These are phyloP conservation scores for Scopulariopsis brevicaulis DNA, from an alignment of 2,329 filamentous ascomycete genomes.

Conservation along the genomic window DNA sequence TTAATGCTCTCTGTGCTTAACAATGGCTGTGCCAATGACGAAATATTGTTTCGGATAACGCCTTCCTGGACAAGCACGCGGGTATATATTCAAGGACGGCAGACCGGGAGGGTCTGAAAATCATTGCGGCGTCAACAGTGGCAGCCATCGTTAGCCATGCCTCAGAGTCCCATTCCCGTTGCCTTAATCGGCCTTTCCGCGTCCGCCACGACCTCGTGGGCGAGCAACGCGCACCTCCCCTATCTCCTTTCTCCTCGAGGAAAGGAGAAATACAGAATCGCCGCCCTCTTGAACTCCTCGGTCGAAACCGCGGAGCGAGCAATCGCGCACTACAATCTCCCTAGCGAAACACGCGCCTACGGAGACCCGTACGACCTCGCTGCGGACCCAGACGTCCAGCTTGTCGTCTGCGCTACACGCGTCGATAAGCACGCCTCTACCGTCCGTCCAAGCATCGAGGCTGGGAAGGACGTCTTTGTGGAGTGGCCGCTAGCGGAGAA, in stretches of 20 bases:
- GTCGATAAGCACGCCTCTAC: slow-evolving; percentile 39
- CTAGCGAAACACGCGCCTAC: slow-evolving; percentile 30
- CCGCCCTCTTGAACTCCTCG: slow-evolving; percentile 40
- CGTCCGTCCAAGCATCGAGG: slow-evolving; percentile 31
- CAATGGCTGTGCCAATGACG: too few species aligned
- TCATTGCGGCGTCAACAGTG: too few species aligned
- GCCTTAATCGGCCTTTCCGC: slow-evolving; percentile 48
- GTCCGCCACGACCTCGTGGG: slow-evolving; percentile 40
- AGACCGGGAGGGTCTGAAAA: too few species aligned
- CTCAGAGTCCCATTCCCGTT: slow-evolving; percentile 30
- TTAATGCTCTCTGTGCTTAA: too few species aligned
- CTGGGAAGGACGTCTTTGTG: slow-evolving; percentile 40
- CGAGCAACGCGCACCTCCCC: slow-evolving; percentile 15
- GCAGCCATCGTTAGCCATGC: neutral
- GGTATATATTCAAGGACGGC: neutral
- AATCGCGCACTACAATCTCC: slow-evolving; percentile 28
- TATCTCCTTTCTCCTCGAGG: slow-evolving; percentile 32
- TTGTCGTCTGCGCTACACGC: slow-evolving; percentile 42
- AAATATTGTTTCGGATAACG: too few species aligned
- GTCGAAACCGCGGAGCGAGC: slow-evolving; percentile 28
- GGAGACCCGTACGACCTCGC: slow-evolving; percentile 36
- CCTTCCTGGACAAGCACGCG: neutral
- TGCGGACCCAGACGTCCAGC: slow-evolving; percentile 28
- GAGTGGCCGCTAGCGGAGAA: slow-evolving; percentile 47
- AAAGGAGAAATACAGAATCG: slow-evolving; percentile 31